phyloP scores from a whole-genome alignment of 495 filamentous ascomycete genomes.

The Extremus antarcticus region DNA sequence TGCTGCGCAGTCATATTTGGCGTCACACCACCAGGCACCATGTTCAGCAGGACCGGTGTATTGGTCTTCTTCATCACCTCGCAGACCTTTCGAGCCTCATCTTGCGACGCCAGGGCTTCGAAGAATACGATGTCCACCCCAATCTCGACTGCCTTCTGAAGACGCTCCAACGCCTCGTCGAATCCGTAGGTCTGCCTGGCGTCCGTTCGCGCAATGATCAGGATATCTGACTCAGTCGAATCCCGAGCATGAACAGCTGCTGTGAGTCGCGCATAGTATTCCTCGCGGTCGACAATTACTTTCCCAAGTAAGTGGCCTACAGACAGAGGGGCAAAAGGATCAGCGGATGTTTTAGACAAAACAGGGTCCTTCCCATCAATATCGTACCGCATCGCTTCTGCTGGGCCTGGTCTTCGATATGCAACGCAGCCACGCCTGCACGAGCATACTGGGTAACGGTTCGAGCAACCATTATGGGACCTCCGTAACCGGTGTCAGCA shows the following conservation, averaged over 20 bases:
- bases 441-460: conserved; percentile 18
- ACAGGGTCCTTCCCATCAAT: too few species aligned
- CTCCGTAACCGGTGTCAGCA: conserved; percentile 26
- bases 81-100: conserved; percentile 41
- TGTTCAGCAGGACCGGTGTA: conserved; percentile 53
- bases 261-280: conserved; percentile 44
- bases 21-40: conserved; percentile 49
- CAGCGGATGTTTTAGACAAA: too few species aligned
- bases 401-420: conserved; percentile 28
- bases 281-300: conserved; percentile 42
- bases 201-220: conserved; percentile 60
- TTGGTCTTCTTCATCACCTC: conserved; percentile 37
- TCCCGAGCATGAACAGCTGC: conserved; percentile 34
- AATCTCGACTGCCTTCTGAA: conserved; percentile 44
- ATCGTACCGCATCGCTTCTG: conserved; percentile 22
- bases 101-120: conserved; percentile 48
- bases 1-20: conserved; percentile 48
- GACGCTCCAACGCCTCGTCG: conserved; percentile 39
- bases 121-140: conserved; percentile 57
- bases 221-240: conserved; percentile 38
- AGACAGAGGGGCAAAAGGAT: too few species aligned
- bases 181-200: conserved; percentile 41
- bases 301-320: conserved; percentile 40
- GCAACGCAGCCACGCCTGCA: conserved; percentile 24
- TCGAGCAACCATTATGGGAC: conserved; percentile 19